Base-by-base conservation (phyloP, 805 yeast genomes). In the Lipomyces kockii region DNA sequence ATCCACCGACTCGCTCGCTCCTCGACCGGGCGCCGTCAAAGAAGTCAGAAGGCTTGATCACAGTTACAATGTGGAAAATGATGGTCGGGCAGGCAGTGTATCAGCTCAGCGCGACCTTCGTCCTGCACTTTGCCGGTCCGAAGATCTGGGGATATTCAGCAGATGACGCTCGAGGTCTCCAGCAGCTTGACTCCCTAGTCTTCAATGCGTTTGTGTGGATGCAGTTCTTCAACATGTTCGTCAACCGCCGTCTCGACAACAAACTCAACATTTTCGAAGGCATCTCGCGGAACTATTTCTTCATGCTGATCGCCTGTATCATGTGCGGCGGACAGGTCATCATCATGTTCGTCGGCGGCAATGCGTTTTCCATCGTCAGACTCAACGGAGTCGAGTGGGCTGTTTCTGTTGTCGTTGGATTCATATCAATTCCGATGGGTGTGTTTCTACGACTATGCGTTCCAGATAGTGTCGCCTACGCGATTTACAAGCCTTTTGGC, bases 11-110 rank as follows among this genome's bases (percentile, higher is more conserved):
- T 74, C 90, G 88, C 59, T 85, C 88, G 53, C 88, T 91, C 55
- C 82, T 95, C 76, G 86, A 89, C 70, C 83, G 91, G 63, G 87
- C 86, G 75, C 99, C 99, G 1, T 92, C 89, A 54, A 95, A 97
- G 43, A 85, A 97, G 75, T 80, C 82, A 27, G 84, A 86, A 17
- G 90, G 96, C 1, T 83, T 95, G 79, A 94, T 95, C 72, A 83
- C 97, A 4, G 87, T 88, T 2, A 89, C 97, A 9, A 95, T 95
- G 93, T 95, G 99, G 99, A 95, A 95, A 79, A 94, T 95, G 98
- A 95, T 95, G 73, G 68, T 93, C 60, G 95, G 97, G 2, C 98
- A 95, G 80, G 85, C 97, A 1, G 67, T 83, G 17, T 84, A 87
- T 69, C 99, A 95, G 82, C 83, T 95, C 69, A 76, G 84, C 27